These are phyloP conservation scores for Pyrus bretschneideri DNA, from an alignment of 306 rosid genomes.

Conservation along the genomic window DNA sequence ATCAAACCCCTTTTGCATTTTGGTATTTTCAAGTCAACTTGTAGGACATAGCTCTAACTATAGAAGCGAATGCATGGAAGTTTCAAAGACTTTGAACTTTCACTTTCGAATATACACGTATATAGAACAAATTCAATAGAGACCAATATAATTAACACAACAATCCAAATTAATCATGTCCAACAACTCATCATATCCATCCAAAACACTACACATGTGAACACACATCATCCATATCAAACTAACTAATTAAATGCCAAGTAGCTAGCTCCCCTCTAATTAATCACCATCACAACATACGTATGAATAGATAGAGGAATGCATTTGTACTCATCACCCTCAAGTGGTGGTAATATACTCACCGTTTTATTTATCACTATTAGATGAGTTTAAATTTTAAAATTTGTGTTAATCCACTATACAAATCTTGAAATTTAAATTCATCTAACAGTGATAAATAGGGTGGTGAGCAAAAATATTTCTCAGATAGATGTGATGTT, in stretches of 20 bases:
- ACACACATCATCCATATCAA: not conserved
- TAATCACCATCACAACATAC: not conserved
- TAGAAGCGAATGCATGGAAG: slow-evolving; percentile 15
- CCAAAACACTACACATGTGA: slow-evolving; percentile 8
- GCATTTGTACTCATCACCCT: too few relatives aligned
- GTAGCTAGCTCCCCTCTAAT: not conserved
- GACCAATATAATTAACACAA: not conserved
- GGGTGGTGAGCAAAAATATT: too few relatives aligned
- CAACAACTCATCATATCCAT: slow-evolving; percentile 1
- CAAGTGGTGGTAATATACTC: too few relatives aligned
- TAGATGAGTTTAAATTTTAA: too few relatives aligned
- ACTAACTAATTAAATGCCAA: not conserved
- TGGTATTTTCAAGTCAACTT: slow-evolving; percentile 24
- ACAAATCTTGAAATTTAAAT: too few relatives aligned
- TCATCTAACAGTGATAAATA: too few relatives aligned
- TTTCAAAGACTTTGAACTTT: slow-evolving; percentile 14
- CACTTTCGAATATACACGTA: not conserved
- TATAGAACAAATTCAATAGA: not conserved
- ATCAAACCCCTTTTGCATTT: not conserved
- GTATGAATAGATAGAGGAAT: not conserved
- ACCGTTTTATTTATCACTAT: too few relatives aligned
- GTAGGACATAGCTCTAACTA: slow-evolving; percentile 6
- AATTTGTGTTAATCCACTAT: too few relatives aligned
- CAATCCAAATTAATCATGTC: not conserved
- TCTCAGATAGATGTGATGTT: too few relatives aligned